Evolutionary conservation across 768 basidiomycete genomes (phyloP).

Genomic region (Austroboletus eburneus): DNA sequence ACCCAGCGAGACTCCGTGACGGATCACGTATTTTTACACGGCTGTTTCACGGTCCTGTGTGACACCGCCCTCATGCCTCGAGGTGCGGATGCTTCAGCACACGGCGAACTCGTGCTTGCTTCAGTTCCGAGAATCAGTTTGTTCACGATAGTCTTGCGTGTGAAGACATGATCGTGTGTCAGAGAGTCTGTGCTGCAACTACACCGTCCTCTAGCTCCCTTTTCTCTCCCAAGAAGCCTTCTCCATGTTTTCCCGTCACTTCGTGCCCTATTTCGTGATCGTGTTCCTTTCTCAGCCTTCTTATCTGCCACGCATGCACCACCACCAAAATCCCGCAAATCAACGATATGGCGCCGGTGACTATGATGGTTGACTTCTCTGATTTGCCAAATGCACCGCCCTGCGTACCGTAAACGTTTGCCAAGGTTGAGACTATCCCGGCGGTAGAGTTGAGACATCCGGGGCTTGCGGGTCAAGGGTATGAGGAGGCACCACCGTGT

Average conservation of each 20-base stretch:
- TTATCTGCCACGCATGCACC: constrained; percentile 45
- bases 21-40: not conserved
- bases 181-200: not conserved
- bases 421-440: constrained; percentile 52
- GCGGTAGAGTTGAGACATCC: constrained; percentile 54
- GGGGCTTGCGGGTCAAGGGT: constrained; percentile 35
- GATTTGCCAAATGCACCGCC: constrained; percentile 40
- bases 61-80: constrained; percentile 20
- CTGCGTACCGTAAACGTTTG: constrained; percentile 49
- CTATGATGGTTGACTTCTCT: constrained; percentile 44
- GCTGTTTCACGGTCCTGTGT: not conserved
- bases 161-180: too few relatives aligned
- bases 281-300: constrained; percentile 42
- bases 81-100: constrained; percentile 14
- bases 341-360: constrained; percentile 37
- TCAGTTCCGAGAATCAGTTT: constrained; percentile 5
- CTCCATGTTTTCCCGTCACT: constrained; percentile 41
- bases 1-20: not conserved
- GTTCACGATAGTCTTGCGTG: constrained; percentile 1
- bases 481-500: not conserved
- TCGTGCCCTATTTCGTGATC: constrained; percentile 39
- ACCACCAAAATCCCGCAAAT: constrained; percentile 40
- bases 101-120: constrained; percentile 19
- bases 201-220: not conserved
- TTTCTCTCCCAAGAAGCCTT: constrained; percentile 31